Conservation (phyloP, 202 grass and related monocot genomes). For the Miscanthus sacchariflorus region DNA sequence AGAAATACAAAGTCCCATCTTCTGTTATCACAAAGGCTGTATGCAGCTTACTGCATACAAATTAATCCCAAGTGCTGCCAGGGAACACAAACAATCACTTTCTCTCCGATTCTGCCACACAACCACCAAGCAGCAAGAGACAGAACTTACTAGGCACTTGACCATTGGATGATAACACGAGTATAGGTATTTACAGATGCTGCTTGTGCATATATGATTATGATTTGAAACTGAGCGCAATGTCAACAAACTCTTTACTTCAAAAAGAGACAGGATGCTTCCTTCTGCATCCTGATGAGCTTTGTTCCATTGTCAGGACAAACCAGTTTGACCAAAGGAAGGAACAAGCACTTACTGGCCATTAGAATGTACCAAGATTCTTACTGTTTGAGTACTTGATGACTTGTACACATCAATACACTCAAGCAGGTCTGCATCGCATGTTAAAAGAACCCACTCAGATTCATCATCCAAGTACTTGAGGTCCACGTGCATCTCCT, state of each 20-base stretch:
- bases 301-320: conserved; percentile 48
- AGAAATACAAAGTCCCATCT: conserved; percentile 28
- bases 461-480: conserved; percentile 97
- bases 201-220: conserved; percentile 27
- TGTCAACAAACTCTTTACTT: conserved; percentile 8
- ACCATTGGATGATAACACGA: conserved; percentile 35
- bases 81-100: conserved; percentile 25
- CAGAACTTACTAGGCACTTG: conserved; percentile 13
- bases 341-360: conserved; percentile 40
- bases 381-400: conserved; percentile 70
- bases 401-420: conserved; percentile 84
- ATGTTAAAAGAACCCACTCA: conserved; percentile 93
- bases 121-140: conserved; percentile 15
- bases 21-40: conserved; percentile 9
- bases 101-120: background rate
- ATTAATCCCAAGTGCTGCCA: conserved; percentile 7
- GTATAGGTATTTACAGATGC: conserved; percentile 54
- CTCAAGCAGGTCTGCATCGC: conserved; percentile 86
- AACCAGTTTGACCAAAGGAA: conserved; percentile 49
- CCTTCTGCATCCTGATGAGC: conserved; percentile 28
- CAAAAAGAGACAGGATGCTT: conserved; percentile 25
- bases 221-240: conserved; percentile 25
- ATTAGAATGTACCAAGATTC: conserved; percentile 62
- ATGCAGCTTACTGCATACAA: background rate
- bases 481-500: conserved; percentile 54